Evolutionary conservation across 768 basidiomycete species (phyloP), one percentile per base, ranked within the genome.

Genomic region (Melanogaster broomeanus): DNA sequence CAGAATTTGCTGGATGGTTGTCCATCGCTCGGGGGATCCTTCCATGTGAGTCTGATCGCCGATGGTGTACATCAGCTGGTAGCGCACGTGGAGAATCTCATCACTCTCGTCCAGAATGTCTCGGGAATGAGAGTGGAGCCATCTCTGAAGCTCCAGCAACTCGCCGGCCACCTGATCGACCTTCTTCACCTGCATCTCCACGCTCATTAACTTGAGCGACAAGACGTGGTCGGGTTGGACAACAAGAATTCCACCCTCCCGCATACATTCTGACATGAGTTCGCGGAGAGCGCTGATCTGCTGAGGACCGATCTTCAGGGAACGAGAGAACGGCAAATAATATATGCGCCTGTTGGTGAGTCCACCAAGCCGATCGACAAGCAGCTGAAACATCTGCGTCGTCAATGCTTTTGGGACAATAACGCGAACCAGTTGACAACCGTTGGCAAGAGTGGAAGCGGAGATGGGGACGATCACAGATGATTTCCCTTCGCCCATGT

Each of bases 401-500:
- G 45, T 49, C 30, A 72, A 52, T 0, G 71, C 64, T 49, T 72
- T 72, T 21, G 69, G 65, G 24, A 68, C 62, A 10, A 71, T 55
- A 21, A 72, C 65, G 42, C 72, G 62, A 11, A 72, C 63, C 0
- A 72, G 34, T 25, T 56, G 61, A 27, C 57, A 27, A 10, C 66
- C 59, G 43, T 69, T 42, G 3, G 71, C 69, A 9, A 71, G 57
- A 12, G 58, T 43, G 2, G 63, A 52, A 3, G 51, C 56, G 22
- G 56, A 56, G 16, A 71, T 60, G 1, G 71, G 71, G 7, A 72
- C 55, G 31, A 72, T 82, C 19, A 72, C 72, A 2, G 72, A 72
- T 1, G 72, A 69, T 48, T 81, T 81, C 13, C 80, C 80, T 55
- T 81, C 80, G 15, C 80, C 80, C 80, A 81, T 81, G 46, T 80